A percentile compares a stretch with the other conserved stretches of the same genome.
These are phyloP conservation scores for Pseudogymnoascus sp. DNA, from an alignment of 2,329 filamentous ascomycete genomes.

Conservation along the genomic window DNA sequence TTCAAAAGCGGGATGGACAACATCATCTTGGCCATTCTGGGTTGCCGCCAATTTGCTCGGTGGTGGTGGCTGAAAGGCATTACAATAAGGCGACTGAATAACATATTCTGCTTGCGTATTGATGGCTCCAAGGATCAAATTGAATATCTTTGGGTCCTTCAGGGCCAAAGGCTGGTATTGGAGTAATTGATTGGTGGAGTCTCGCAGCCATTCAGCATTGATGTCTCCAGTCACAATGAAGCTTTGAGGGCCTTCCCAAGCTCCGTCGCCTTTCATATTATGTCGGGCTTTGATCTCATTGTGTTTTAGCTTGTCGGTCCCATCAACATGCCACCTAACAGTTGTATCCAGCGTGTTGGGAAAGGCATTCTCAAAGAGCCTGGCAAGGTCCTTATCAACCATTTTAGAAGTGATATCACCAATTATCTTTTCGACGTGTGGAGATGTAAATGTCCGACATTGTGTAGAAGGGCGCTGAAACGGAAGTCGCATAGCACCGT, in stretches of 20 bases:
- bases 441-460: constrained; percentile 85
- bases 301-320: constrained; percentile 32
- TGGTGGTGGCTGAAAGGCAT: constrained; percentile 91
- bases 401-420: constrained; percentile 71
- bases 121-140: constrained; percentile 82
- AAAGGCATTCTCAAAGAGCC: constrained; percentile 91
- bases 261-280: constrained; percentile 42
- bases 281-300: constrained; percentile 33
- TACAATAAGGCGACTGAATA: constrained; percentile 92
- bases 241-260: constrained; percentile 79
- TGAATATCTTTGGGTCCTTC: constrained; percentile 70
- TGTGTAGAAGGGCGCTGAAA: constrained; percentile 74
- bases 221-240: constrained; percentile 94
- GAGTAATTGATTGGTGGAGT: constrained; percentile 86
- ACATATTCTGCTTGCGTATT: constrained; percentile 95
- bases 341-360: constrained; percentile 72
- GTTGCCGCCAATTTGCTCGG: constrained; percentile 67
- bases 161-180: constrained; percentile 83
- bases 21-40: constrained; percentile 74
- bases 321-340: constrained; percentile 61
- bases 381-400: constrained; percentile 77
- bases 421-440: constrained; percentile 82
- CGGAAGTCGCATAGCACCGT: constrained; percentile 70
- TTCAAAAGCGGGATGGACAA: constrained; percentile 81
- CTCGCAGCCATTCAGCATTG: constrained; percentile 84